phyloP scores from a whole-genome alignment of 768 basidiomycete species.

The Coprinopsis cinerea region DNA sequence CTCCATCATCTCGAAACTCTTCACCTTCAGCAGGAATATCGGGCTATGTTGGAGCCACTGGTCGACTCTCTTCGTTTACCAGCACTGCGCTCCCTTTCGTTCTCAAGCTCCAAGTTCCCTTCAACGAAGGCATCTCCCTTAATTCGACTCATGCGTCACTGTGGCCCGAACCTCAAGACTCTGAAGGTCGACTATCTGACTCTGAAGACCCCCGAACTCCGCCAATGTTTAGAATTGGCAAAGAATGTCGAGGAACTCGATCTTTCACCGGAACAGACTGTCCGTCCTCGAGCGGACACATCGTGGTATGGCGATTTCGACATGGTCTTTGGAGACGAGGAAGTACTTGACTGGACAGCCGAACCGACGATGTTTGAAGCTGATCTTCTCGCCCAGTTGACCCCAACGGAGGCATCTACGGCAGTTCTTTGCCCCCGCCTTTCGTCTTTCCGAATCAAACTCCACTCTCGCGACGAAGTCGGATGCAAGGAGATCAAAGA shows the following conservation, averaged over 20 bases:
- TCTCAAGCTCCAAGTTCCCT: not conserved
- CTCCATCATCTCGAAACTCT: not conserved
- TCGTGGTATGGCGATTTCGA: too few species aligned
- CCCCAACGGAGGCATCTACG: not conserved
- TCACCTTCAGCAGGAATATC: not conserved
- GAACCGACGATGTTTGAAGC: too few species aligned
- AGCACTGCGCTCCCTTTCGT: not conserved
- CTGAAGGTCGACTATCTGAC: not conserved
- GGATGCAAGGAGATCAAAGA: not conserved
- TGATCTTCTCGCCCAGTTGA: too few species aligned
- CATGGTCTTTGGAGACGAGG: too few species aligned
- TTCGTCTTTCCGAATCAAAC: not conserved
- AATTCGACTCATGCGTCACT: not conserved
- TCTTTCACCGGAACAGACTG: too few species aligned
- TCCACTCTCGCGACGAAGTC: not conserved
- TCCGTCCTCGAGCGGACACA: too few species aligned
- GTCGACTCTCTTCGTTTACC: not conserved
- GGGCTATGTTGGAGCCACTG: not conserved
- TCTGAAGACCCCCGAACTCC: not conserved
- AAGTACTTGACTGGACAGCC: too few species aligned
- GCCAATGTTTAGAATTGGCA: not conserved
- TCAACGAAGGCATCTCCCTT: not conserved
- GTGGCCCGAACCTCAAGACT: not conserved
- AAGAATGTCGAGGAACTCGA: constrained; percentile 1
- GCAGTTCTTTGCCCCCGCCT: constrained; percentile 1